Evolutionary conservation across 352 stramenopile genomes (phyloP).

Genomic region (Pythium insidiosum): DNA sequence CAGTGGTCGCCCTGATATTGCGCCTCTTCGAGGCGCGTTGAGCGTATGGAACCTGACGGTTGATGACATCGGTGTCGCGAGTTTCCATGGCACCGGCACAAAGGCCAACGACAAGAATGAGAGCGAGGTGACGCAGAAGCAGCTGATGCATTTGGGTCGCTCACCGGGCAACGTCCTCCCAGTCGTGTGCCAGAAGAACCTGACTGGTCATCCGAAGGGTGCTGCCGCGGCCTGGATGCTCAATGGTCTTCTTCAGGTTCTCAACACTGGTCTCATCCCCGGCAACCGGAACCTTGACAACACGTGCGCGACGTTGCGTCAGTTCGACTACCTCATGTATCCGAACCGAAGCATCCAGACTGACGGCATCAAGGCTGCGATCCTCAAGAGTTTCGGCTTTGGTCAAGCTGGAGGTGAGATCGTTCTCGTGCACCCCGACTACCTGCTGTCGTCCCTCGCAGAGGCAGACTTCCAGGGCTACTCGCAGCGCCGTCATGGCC

Average conservation of each 20-base stretch:
- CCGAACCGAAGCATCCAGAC: conserved; percentile 78
- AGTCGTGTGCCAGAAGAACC: conserved; percentile 76
- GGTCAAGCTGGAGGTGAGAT: conserved; percentile 69
- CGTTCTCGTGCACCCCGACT: conserved; percentile 70
- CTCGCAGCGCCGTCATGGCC: conserved; percentile 41
- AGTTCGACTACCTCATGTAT: conserved; percentile 76
- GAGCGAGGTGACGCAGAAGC: conserved; percentile 81
- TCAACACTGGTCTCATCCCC: conserved; percentile 68
- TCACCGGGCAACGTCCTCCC: conserved; percentile 66
- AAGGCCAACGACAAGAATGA: conserved; percentile 86
- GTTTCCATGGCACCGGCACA: conserved; percentile 82
- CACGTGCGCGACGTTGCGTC: conserved; percentile 49
- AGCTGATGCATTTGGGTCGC: conserved; percentile 70
- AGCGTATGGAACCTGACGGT: conserved; percentile 71
- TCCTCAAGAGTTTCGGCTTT: conserved; percentile 85
- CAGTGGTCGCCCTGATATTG: conserved; percentile 44
- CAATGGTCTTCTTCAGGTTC: conserved; percentile 74
- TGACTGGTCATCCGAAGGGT: conserved; percentile 81
- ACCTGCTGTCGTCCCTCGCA: conserved; percentile 47
- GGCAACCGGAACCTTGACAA: conserved; percentile 84
- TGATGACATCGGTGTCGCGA: conserved; percentile 75
- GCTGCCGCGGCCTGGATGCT: conserved; percentile 77
- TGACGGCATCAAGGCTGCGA: conserved; percentile 61
- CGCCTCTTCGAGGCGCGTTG: conserved; percentile 67
- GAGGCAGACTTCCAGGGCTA: conserved; percentile 50